A percentile compares a stretch with the other conserved stretches of the same genome.
These are phyloP conservation scores for Rhizopogon vesiculosus DNA, from an alignment of 768 basidiomycete species.

Conservation along the genomic window DNA sequence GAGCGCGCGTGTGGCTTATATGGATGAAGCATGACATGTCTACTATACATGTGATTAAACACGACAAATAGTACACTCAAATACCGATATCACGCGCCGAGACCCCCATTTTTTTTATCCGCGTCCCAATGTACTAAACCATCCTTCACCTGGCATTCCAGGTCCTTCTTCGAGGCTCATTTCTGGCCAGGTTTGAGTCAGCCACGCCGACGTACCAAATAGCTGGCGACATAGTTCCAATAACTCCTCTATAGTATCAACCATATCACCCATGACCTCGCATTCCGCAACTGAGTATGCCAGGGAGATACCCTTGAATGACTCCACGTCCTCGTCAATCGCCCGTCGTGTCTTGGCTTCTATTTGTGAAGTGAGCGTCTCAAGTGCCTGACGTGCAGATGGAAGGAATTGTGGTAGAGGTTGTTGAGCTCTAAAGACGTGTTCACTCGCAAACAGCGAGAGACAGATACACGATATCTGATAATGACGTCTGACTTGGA, in stretches of 20 bases:
- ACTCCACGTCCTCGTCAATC: conserved; percentile 18
- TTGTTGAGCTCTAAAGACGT: conserved; percentile 41
- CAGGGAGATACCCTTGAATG: conserved; percentile 30
- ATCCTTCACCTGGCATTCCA: conserved; percentile 6
- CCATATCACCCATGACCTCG: conserved; percentile 36
- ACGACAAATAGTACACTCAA: conserved; percentile 13
- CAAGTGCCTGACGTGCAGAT: conserved; percentile 37
- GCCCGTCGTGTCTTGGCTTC: conserved; percentile 27
- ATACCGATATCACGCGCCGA: too few species aligned
- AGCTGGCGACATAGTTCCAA: conserved; percentile 35
- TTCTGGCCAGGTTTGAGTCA: conserved; percentile 16
- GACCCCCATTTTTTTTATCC: neutral
- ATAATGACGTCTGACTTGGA: neutral
- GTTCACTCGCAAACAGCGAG: conserved; percentile 43
- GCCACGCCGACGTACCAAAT: conserved; percentile 43
- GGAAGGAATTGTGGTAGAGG: conserved; percentile 48
- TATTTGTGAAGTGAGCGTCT: conserved; percentile 28
- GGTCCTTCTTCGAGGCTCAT: neutral
- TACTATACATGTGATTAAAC: neutral
- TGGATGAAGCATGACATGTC: too few species aligned
- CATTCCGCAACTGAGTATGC: conserved; percentile 41
- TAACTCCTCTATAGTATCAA: conserved; percentile 38
- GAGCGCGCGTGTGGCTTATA: neutral
- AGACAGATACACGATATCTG: conserved; percentile 43
- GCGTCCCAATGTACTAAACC: conserved; percentile 27